Conservation (phyloP, 2,329 filamentous ascomycete species). For the Xylaria sp. region DNA sequence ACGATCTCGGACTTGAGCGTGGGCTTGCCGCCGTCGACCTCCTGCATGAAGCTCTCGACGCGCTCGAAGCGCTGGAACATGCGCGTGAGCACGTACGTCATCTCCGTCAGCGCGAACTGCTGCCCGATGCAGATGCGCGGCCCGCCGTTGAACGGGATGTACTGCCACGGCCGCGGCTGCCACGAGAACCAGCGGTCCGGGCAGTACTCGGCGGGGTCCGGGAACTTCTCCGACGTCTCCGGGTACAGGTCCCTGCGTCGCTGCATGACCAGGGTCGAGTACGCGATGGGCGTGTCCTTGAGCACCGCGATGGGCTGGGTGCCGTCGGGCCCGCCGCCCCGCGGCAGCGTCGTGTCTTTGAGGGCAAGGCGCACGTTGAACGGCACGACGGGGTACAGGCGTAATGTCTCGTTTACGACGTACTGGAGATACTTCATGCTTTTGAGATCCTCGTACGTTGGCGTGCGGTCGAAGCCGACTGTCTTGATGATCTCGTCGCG, state of each 20-base stretch:
- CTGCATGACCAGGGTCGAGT: constrained; percentile 79
- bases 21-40: constrained; percentile 65
- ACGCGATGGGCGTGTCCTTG: constrained; percentile 73
- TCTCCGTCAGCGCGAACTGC: constrained; percentile 84
- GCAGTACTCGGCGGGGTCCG: constrained; percentile 63
- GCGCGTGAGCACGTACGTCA: constrained; percentile 76
- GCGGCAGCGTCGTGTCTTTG: constrained; percentile 78
- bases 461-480: constrained; percentile 71
- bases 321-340: constrained; percentile 74
- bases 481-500: constrained; percentile 76
- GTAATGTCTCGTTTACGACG: constrained; percentile 80
- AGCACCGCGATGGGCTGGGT: constrained; percentile 71
- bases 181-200: constrained; percentile 75
- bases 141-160: constrained; percentile 80
- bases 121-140: constrained; percentile 81
- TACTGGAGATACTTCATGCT: constrained; percentile 84
- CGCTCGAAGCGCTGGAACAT: constrained; percentile 77
- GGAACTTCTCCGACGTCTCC: constrained; percentile 56
- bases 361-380: constrained; percentile 81
- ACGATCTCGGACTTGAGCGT: constrained; percentile 69
- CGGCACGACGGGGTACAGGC: constrained; percentile 81
- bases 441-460: constrained; percentile 85
- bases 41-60: constrained; percentile 67
- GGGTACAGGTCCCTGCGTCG: constrained; percentile 73
- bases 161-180: constrained; percentile 75